Base-by-base conservation (phyloP, 371 early-diverging fungal species). In the Mortierella sp. region DNA sequence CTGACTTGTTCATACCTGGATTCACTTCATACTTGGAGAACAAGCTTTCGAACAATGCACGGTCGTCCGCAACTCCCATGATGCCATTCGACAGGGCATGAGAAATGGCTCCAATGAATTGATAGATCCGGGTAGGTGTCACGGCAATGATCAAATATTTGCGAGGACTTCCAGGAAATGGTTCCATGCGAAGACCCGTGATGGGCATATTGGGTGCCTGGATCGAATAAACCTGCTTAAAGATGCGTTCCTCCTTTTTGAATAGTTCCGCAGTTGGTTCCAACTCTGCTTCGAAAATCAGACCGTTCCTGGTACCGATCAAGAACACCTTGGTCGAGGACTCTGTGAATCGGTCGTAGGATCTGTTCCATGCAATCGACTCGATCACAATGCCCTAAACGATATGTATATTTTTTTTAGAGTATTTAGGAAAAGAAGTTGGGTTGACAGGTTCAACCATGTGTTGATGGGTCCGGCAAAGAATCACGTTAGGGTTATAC, bases 301-400 rank as follows among this genome's bases (percentile, higher is more conserved):
- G 83, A 16, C 98, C 98, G 30, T 93, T 91, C 55, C 85, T 77
- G 4, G 95, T 94, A 15, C 95, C 98, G 46, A 97, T 81, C 64
- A 97, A 83, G 43, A 97, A 90, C 43, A 90, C 87, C 47, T 90
- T 89, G 1, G 96, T 96, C 4, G 93, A 91, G 1, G 87, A 80
- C 60, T 86, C 86, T 0, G 75, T 69, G 9, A 67, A 58, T 7
- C 72, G 64, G 23, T 82, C 71, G n/a, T 79, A 73, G n/a, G 86
- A 87, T 66, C 90, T 90, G 61, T 93, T 96, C 96, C 97, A 97
- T 1, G 95, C 96, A 23, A 97, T 88, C 0, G 95, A 92, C 51
- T 94, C 91, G 47, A 97, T 89, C 7, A 88, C 83, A 55, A 94
- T 79, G 0, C 94, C 93, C 94, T 95, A 70, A 0, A 50, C 29